These are phyloP conservation scores for Podospora anserina DNA, from an alignment of 495 filamentous ascomycete genomes.

Conservation along the genomic window DNA sequence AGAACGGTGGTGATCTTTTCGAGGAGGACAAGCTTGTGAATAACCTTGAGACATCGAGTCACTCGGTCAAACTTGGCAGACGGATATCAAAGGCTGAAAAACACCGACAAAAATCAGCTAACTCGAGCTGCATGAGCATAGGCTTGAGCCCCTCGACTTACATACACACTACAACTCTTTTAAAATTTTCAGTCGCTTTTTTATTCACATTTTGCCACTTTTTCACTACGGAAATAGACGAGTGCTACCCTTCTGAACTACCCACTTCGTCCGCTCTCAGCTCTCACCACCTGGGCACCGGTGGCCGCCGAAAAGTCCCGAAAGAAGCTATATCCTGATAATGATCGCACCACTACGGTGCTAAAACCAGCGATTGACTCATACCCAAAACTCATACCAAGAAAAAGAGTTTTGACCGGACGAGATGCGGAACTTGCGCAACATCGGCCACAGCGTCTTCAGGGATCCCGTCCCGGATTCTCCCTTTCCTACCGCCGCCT, in stretches of 20 bases:
- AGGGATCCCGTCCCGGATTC: conserved; percentile 43
- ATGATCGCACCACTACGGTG: conserved; percentile 7
- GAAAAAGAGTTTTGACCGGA: conserved; percentile 6
- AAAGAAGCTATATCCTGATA: conserved; percentile 13
- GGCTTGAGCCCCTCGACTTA: neutral
- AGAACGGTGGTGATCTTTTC: neutral
- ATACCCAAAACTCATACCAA: neutral
- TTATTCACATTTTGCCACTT: conserved; percentile 4
- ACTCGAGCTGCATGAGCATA: neutral
- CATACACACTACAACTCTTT: conserved; percentile 2
- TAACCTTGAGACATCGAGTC: neutral
- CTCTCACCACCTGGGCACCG: neutral
- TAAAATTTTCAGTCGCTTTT: conserved; percentile 3
- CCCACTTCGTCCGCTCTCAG: neutral
- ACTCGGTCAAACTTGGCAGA: neutral
- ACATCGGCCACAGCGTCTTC: conserved; percentile 61
- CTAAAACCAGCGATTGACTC: conserved; percentile 7
- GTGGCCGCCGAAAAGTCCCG: conserved; percentile 20
- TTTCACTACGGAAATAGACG: conserved; percentile 4
- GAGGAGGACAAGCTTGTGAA: neutral
- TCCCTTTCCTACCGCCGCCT: conserved; percentile 17
- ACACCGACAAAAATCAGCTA: neutral
- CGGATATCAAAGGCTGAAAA: neutral
- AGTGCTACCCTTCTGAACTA: conserved; percentile 4
- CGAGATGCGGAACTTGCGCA: conserved; percentile 78